Conservation (phyloP, 2,329 filamentous ascomycete genomes). For the Ophiognomonia clavigignenti-juglandacearum region DNA sequence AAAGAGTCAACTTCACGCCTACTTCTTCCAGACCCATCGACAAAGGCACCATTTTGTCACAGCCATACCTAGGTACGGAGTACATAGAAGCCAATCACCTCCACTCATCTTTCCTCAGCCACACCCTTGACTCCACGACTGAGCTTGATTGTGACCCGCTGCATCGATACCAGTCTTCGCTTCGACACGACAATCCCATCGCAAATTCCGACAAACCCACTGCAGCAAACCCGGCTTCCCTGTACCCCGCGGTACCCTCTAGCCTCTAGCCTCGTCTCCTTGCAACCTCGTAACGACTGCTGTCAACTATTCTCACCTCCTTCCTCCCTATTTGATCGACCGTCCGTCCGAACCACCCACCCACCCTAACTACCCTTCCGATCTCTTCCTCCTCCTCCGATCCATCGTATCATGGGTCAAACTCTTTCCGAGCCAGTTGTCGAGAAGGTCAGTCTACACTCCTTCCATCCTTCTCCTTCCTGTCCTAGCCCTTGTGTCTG, state of each 20-base stretch:
- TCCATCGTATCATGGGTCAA: conserved; percentile 73
- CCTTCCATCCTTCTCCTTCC: conserved; percentile 3
- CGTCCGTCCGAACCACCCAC: background rate
- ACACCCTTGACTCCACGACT: background rate
- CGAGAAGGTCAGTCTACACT: conserved; percentile 74
- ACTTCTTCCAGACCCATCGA: too few species aligned
- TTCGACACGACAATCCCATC: conserved; percentile 4
- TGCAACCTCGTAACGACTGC: too few species aligned
- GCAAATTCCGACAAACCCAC: background rate
- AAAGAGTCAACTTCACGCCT: too few species aligned
- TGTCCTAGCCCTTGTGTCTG: background rate
- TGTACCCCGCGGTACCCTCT: conserved; percentile 15
- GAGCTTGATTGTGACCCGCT: background rate
- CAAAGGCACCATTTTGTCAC: too few species aligned
- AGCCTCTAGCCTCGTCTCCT: too few species aligned
- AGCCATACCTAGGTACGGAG: too few species aligned
- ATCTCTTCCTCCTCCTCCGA: background rate
- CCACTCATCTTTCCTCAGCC: too few species aligned
- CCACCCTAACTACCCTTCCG: background rate
- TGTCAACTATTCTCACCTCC: conserved; percentile 1
- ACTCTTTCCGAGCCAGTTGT: conserved; percentile 98
- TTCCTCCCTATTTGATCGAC: too few species aligned
- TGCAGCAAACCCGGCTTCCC: conserved; percentile 11
- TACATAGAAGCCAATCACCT: too few species aligned
- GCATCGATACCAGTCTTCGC: background rate